phyloP scores from a whole-genome alignment of 1,139 yeast genomes.

The Sugiyamaella paludigena region DNA sequence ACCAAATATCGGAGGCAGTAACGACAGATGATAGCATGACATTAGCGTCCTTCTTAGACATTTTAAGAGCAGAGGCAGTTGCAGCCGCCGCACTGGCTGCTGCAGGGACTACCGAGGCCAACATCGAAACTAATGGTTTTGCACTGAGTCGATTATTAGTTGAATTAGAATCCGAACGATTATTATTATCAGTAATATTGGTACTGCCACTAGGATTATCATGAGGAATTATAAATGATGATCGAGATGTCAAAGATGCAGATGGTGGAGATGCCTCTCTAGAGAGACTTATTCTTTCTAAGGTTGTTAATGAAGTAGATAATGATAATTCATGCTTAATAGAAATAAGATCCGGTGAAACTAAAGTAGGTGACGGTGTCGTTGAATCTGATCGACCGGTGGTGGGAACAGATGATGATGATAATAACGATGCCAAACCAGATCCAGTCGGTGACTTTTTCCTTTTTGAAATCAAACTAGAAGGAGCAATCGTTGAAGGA shows the following conservation, averaged over 20 bases:
- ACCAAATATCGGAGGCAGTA: constrained; percentile 15
- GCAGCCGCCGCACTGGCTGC: constrained; percentile 8
- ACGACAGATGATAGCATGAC: constrained; percentile 18
- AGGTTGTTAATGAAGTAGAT: not conserved
- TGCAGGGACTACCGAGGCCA: constrained; percentile 8
- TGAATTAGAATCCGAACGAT: not conserved
- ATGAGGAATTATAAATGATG: not conserved
- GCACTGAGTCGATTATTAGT: constrained; percentile 4
- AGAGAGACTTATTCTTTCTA: not conserved
- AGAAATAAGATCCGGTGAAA: constrained; percentile 6
- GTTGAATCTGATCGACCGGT: not conserved
- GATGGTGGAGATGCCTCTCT: constrained; percentile 9
- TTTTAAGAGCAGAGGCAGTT: constrained; percentile 13
- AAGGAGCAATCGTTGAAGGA: constrained; percentile 28
- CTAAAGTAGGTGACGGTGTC: constrained; percentile 7
- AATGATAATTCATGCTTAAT: constrained; percentile 1
- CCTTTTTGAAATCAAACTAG: constrained; percentile 24
- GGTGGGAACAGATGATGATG: constrained; percentile 4
- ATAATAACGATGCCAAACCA: constrained; percentile 13
- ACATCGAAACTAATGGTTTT: constrained; percentile 2
- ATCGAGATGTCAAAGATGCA: not conserved
- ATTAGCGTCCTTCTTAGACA: constrained; percentile 14
- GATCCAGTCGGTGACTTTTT: constrained; percentile 20
- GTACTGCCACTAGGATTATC: not conserved
- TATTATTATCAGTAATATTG: not conserved